Evolutionary conservation across 2,329 filamentous ascomycete genomes (phyloP), one percentile per base, ranked within the genome.

Genomic region (Apiospora phragmitis): DNA sequence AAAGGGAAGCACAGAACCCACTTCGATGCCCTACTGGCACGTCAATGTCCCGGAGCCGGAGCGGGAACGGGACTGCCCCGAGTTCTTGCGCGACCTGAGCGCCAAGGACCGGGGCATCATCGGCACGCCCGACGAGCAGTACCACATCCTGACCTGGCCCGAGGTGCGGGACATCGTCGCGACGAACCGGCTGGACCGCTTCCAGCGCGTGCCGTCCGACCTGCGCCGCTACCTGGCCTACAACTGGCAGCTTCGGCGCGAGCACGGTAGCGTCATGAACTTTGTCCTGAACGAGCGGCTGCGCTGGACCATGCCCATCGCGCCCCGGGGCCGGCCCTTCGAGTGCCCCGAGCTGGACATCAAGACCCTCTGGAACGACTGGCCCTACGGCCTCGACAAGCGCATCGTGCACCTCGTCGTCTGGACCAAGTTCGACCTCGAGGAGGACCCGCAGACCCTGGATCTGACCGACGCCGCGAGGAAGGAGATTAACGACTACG

Each of bases 371-470:
- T 89, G 88, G 82, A 98, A 98, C 78, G 95, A 98, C 85, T 98
- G 94, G 93, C 95, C 95, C 0, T 98, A 98, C 77, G 94, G 94
- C 0, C 86, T 98, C 69, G 94, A 96, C 76, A 78, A 84, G 65
- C 86, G 88, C 68, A 95, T 97, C 73, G 88, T 93, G 21, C 95
- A 98, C 79, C 85, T 98, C 3, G 93, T 97, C 6, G 90, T 97
- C 16, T 98, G 95, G 95, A 96, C 93, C 66, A 97, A 97, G 81
- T 97, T 97, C 77, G 86, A 88, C 66, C 84, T 98, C 32, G 86
- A 90, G 69, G 92, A 94, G 70, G 91, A 96, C 75, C 80, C 82
- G 4, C 77, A 70, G 83, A 88, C 90, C 0, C 91, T 89, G 18
- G 90, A 94, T 73, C 82, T 97, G 78, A 94, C 92, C 1, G 85